These are phyloP conservation scores for Dactylonectria macrodidyma DNA, from an alignment of 2,329 filamentous ascomycete genomes.

Conservation along the genomic window DNA sequence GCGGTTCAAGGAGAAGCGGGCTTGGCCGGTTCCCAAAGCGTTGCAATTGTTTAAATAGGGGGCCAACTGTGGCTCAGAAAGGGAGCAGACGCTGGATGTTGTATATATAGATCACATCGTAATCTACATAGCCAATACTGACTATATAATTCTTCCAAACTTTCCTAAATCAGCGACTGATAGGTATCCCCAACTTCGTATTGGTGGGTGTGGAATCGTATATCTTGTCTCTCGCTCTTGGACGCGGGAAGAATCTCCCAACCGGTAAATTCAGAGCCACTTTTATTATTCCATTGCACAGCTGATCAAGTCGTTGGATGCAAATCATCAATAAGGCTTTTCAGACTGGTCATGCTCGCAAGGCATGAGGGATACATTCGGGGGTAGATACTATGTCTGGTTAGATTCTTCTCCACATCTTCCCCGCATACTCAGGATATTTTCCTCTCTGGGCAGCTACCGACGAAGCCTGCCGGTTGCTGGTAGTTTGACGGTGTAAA, in stretches of 20 bases:
- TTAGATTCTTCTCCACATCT: conserved; percentile 11
- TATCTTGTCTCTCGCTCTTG: not conserved
- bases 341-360: not conserved
- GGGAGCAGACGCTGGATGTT: not conserved
- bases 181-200: not conserved
- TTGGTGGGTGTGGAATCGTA: not conserved
- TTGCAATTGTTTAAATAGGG: conserved; percentile 20
- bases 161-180: not conserved
- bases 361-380: not conserved
- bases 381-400: conserved; percentile 15
- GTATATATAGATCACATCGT: not conserved
- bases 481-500: not conserved
- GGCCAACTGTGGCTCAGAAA: not conserved
- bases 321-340: not conserved
- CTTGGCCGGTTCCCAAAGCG: conserved; percentile 38
- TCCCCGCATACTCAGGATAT: conserved; percentile 3
- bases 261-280: not conserved
- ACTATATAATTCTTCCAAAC: not conserved
- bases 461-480: not conserved
- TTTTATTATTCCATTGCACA: not conserved
- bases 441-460: conserved; percentile 2
- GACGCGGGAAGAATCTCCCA: not conserved
- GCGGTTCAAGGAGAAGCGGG: conserved; percentile 38
- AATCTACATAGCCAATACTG: not conserved
- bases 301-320: conserved; percentile 2